These are phyloP conservation scores for Colletotrichum tanaceti DNA, from an alignment of 2,329 filamentous ascomycete species.

Conservation along the genomic window DNA sequence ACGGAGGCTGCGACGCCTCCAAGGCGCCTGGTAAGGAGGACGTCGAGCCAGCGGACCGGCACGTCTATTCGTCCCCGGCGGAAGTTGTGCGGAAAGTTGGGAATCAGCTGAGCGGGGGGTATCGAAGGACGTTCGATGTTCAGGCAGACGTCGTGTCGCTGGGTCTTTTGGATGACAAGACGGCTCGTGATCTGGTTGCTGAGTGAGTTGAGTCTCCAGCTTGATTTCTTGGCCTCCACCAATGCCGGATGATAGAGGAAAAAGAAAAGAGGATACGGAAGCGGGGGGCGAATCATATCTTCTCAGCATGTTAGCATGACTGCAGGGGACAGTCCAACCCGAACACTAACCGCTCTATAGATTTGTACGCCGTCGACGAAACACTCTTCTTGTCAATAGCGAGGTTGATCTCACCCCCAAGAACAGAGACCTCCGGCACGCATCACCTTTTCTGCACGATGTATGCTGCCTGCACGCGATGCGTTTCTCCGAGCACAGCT, in stretches of 20 bases:
- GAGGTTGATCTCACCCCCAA: constrained; percentile 28
- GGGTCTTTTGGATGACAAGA: constrained; percentile 31
- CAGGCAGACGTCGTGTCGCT: constrained; percentile 33
- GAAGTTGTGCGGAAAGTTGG: constrained; percentile 37
- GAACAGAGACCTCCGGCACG: constrained; percentile 45
- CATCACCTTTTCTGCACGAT: constrained; percentile 54
- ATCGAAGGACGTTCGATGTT: constrained; percentile 32
- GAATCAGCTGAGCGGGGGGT: constrained; percentile 35
- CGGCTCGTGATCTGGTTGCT: constrained; percentile 22
- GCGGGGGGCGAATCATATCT: neutral
- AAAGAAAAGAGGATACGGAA: neutral
- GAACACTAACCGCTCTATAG: constrained; percentile 11
- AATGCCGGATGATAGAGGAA: neutral
- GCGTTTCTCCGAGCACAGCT: constrained; percentile 33
- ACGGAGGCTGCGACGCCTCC: neutral
- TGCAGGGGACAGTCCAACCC: neutral
- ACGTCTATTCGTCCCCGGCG: constrained; percentile 36
- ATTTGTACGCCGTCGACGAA: constrained; percentile 29
- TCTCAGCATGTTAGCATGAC: neutral
- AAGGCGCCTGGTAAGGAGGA: constrained; percentile 22
- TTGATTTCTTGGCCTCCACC: neutral
- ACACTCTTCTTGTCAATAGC: constrained; percentile 34
- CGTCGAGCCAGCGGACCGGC: constrained; percentile 33
- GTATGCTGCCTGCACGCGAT: constrained; percentile 54
- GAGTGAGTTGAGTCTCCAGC: constrained; percentile 22